phyloP scores from a whole-genome alignment of 306 rosid species.

The Benincasa hispida region DNA sequence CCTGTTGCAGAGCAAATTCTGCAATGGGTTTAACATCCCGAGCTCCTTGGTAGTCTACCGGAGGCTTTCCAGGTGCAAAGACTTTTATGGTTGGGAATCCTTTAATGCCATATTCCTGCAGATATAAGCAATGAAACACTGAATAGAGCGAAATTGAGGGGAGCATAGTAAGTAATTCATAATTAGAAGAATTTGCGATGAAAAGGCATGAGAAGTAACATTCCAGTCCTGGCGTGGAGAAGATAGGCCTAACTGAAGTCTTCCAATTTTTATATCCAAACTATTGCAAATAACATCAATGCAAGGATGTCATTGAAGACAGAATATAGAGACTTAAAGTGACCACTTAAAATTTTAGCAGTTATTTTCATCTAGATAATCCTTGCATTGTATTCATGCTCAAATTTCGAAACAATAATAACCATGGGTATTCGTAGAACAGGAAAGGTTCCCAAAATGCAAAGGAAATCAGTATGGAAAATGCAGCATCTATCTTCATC shows the following conservation, averaged over 20 bases:
- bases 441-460: not conserved
- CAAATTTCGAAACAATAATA: not conserved
- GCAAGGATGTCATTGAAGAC: not conserved
- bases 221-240: not conserved
- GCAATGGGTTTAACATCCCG: constrained; percentile 88
- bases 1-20: constrained; percentile 87
- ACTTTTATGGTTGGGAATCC: constrained; percentile 96
- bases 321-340: not conserved
- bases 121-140: constrained; percentile 1
- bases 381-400: not conserved
- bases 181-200: not conserved
- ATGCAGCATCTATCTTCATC: not conserved
- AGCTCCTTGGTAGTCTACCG: constrained; percentile 86
- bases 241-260: not conserved
- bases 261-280: not conserved
- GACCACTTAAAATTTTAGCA: not conserved
- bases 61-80: constrained; percentile 79
- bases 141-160: not conserved
- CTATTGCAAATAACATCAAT: not conserved
- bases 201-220: not conserved
- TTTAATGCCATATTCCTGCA: constrained; percentile 76
- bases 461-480: not conserved
- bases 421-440: not conserved
- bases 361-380: not conserved
- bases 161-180: not conserved